These are phyloP conservation scores for Nitzschia palea DNA, from an alignment of 108 stramenopile species.

Conservation along the genomic window DNA sequence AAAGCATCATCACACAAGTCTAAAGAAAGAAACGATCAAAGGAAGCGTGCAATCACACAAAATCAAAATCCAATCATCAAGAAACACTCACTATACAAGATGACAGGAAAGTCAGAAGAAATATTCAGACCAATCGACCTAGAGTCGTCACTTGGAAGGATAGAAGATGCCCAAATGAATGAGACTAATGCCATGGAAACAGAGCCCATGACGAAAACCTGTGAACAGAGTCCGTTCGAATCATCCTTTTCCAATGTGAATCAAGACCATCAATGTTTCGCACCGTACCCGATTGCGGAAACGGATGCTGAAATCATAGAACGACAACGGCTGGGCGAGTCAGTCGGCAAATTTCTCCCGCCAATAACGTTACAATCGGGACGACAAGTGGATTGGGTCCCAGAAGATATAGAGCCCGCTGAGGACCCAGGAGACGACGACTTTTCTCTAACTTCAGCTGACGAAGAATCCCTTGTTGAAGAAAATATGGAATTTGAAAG, in stretches of 20 bases:
- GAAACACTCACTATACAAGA: background rate
- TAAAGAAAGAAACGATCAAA: too few relatives aligned
- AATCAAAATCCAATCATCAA: too few relatives aligned
- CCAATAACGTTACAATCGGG: background rate
- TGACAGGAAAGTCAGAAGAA: background rate
- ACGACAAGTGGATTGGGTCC: background rate
- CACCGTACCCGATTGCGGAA: conserved; percentile 29
- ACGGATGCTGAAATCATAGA: conserved; percentile 13
- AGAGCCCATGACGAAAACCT: conserved; percentile 5
- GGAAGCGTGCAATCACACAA: too few relatives aligned
- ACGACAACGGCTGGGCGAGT: conserved; percentile 18
- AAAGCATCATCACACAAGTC: too few relatives aligned
- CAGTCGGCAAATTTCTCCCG: conserved; percentile 15
- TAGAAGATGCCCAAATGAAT: conserved; percentile 13
- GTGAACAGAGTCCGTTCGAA: conserved; percentile 5
- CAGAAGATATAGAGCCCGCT: conserved; percentile 13
- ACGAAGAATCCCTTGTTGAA: conserved; percentile 20
- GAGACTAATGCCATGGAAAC: conserved; percentile 11
- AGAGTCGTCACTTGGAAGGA: conserved; percentile 28
- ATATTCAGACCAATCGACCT: conserved; percentile 20
- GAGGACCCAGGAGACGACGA: conserved; percentile 20
- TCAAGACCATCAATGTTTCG: background rate
- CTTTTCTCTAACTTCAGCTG: conserved; percentile 21
- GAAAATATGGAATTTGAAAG: conserved; percentile 8
- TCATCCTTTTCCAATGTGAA: background rate